phyloP scores from a whole-genome alignment of 768 basidiomycete species.

The Suillus weaverae region DNA sequence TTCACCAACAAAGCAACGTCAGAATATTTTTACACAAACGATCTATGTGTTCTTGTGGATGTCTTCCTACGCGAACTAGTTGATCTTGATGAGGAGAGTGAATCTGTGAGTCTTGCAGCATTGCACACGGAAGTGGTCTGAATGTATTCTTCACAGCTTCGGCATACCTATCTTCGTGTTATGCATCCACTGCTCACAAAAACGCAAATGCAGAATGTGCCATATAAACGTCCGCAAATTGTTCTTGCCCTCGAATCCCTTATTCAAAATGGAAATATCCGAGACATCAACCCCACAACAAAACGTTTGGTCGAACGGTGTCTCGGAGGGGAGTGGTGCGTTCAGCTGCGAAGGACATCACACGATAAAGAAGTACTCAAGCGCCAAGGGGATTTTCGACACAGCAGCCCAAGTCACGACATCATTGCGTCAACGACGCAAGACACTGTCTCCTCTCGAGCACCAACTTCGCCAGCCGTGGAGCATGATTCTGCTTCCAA shows the following conservation, averaged over 20 bases:
- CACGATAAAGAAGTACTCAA: constrained; percentile 28
- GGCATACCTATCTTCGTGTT: constrained; percentile 96
- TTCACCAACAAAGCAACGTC: constrained; percentile 92
- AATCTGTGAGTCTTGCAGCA: constrained; percentile 63
- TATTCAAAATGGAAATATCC: constrained; percentile 68
- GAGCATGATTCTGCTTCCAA: constrained; percentile 22
- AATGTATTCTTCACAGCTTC: constrained; percentile 47
- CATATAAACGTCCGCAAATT: constrained; percentile 93
- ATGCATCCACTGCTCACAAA: constrained; percentile 92
- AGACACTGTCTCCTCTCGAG: constrained; percentile 23
- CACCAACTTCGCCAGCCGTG: constrained; percentile 14
- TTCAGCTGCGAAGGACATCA: constrained; percentile 53
- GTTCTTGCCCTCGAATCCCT: constrained; percentile 80
- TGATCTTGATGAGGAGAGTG: constrained; percentile 90
- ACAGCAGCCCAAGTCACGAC: constrained; percentile 47
- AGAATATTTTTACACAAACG: constrained; percentile 98
- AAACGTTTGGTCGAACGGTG: constrained; percentile 91
- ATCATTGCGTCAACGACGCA: constrained; percentile 40
- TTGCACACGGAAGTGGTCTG: background rate
- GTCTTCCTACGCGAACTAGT: constrained; percentile 94
- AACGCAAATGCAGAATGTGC: constrained; percentile 81
- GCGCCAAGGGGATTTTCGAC: constrained; percentile 31
- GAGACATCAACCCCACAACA: constrained; percentile 85
- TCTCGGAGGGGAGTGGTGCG: constrained; percentile 84
- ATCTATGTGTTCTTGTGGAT: constrained; percentile 92